Evolutionary conservation across 495 filamentous ascomycete genomes (phyloP).

Genomic region (Neurospora discreta): DNA sequence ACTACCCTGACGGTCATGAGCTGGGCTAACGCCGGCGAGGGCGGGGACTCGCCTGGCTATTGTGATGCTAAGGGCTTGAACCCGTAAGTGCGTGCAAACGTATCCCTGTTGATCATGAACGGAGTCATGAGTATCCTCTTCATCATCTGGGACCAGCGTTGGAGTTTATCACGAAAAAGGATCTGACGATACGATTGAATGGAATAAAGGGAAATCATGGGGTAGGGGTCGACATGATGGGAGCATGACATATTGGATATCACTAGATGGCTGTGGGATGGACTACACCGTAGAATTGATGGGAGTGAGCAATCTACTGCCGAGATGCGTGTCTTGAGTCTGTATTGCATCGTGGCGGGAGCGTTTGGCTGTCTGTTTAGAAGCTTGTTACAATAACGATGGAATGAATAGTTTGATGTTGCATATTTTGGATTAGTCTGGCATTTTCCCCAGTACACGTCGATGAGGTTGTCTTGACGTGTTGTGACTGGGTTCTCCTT

Average conservation of each 20-base stretch:
- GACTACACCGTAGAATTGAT: neutral
- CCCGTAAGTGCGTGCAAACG: neutral
- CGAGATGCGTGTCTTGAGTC: neutral
- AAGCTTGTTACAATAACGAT: neutral
- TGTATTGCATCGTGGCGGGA: neutral
- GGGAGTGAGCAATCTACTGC: neutral
- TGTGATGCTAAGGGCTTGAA: constrained; percentile 28
- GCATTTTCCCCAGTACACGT: no score
- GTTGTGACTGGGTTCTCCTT: no score
- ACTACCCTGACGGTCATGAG: constrained; percentile 71
- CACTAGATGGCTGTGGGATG: neutral
- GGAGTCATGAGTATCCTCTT: neutral
- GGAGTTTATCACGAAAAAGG: neutral
- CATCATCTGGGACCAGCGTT: neutral
- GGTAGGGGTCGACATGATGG: neutral
- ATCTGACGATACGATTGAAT: neutral
- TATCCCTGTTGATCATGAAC: neutral
- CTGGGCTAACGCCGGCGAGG: constrained; percentile 49
- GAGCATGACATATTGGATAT: neutral
- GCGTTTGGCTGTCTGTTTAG: neutral
- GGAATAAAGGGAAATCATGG: neutral
- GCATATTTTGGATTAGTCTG: neutral
- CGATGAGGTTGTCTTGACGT: no score
- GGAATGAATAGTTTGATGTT: neutral
- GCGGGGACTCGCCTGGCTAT: constrained; percentile 33